A percentile compares a stretch with the other conserved stretches of the same genome.
These are phyloP conservation scores for Aspergillus ochraceoroseus DNA, from an alignment of 2,329 filamentous ascomycete species.

Conservation along the genomic window DNA sequence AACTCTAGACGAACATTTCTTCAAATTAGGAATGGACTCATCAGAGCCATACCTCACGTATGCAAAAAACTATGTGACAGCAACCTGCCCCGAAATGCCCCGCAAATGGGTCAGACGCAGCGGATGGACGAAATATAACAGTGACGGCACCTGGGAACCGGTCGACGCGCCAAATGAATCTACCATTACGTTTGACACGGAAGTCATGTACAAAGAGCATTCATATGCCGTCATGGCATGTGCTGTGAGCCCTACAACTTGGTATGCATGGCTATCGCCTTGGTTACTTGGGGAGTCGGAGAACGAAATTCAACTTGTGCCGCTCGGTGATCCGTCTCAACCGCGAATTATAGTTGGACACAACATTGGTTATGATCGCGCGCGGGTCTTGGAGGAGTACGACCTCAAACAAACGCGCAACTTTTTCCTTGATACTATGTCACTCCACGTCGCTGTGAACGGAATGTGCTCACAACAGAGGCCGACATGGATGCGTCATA, in stretches of 20 bases:
- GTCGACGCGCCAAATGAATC: constrained; percentile 73
- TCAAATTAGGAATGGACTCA: constrained; percentile 77
- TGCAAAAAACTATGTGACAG: constrained; percentile 68
- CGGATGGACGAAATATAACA: constrained; percentile 91
- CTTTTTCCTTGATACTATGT: constrained; percentile 95
- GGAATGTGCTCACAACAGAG: constrained; percentile 97
- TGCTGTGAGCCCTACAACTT: constrained; percentile 78
- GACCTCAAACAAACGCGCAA: constrained; percentile 74
- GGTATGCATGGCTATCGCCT: constrained; percentile 97
- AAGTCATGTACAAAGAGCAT: constrained; percentile 92
- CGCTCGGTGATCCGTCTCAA: constrained; percentile 69
- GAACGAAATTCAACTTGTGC: constrained; percentile 73
- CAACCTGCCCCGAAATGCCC: constrained; percentile 55
- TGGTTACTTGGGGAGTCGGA: constrained; percentile 84
- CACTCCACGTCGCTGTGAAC: constrained; percentile 92
- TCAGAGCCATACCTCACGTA: constrained; percentile 75
- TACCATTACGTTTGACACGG: constrained; percentile 89
- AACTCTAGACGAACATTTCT: constrained; percentile 89
- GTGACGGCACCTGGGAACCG: constrained; percentile 65
- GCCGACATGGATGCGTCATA: constrained; percentile 95
- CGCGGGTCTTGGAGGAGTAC: constrained; percentile 85
- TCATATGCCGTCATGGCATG: constrained; percentile 96
- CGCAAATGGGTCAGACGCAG: constrained; percentile 71
- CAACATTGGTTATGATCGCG: constrained; percentile 92
- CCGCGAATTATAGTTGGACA: constrained; percentile 83